These are phyloP conservation scores for Peronospora belbahrii DNA, from an alignment of 352 stramenopile species.

Conservation along the genomic window DNA sequence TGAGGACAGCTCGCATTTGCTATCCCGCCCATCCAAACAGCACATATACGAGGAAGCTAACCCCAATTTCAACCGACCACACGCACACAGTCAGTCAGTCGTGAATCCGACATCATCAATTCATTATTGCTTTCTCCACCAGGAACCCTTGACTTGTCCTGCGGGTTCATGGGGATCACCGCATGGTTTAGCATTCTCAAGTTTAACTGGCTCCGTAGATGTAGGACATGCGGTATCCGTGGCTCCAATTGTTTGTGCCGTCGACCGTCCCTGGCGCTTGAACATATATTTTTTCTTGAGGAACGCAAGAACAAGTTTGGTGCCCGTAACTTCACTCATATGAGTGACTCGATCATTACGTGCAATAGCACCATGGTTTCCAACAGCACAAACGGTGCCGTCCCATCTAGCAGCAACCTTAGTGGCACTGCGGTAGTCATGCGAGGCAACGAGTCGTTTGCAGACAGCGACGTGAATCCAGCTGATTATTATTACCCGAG, in stretches of 20 bases:
- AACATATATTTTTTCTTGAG: slow-evolving; percentile 79
- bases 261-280: slow-evolving; percentile 57
- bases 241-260: slow-evolving; percentile 62
- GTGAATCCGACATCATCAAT: neutral
- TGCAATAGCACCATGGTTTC: slow-evolving; percentile 27
- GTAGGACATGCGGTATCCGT: slow-evolving; percentile 51
- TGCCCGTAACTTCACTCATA: slow-evolving; percentile 70
- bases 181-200: slow-evolving; percentile 55
- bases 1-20: neutral
- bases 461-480: slow-evolving; percentile 31
- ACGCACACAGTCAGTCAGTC: too few species aligned
- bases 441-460: slow-evolving; percentile 23
- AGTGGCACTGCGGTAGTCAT: slow-evolving; percentile 31
- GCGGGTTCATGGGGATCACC: slow-evolving; percentile 43
- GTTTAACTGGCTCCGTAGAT: slow-evolving; percentile 60
- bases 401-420: slow-evolving; percentile 14
- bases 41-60: too few species aligned
- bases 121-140: slow-evolving; percentile 18
- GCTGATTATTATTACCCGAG: slow-evolving; percentile 23
- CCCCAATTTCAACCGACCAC: too few species aligned
- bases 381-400: slow-evolving; percentile 13
- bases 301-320: slow-evolving; percentile 76
- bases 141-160: neutral
- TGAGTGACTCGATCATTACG: slow-evolving; percentile 66
- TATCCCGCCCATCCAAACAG: slow-evolving; percentile 5